Evolutionary conservation across 1,284 basidiomycete genomes (phyloP), one percentile per base, ranked within the genome.

Genomic region (Trichosporon asahii): DNA sequence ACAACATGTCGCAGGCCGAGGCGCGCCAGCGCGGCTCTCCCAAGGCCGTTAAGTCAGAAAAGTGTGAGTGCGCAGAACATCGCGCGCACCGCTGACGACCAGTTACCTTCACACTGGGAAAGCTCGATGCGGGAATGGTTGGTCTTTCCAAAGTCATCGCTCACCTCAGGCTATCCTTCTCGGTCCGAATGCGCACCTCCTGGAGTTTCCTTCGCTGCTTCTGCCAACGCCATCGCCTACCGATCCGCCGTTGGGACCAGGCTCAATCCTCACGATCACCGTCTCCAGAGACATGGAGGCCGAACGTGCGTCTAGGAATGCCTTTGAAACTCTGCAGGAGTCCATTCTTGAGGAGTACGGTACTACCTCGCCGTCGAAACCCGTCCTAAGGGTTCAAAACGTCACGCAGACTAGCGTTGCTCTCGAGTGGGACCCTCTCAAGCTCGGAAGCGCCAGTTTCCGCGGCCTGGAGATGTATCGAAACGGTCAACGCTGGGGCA

Each of bases 261-360:
- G 95, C 9, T 96, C 94, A n/a, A 97, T 98, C 75, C 92, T 98
- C 76, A 96, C 94, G 79, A 98, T 98, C 80, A 90, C 93, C 5
- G 93, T 97, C 15, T 88, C 92, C 74, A 89, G 94, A 73, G 96
- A 98, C 80, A 82, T 89, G 33, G 80, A 86, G 0, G 94, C 95
- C 73, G 95, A 98, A 82, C 88, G 90, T 76, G 88, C 89, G 74
- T 88, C 93, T 70, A 90, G 93, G 74, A 83, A 85, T 3, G 90
- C 91, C 25, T 97, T 98, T 80, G 91, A 89, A 90, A 83, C 87
- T 1, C 85, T 98, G 55, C 95, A 98, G 81, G 85, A 88, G 31
- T 86, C 89, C 18, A 95, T 98, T 68, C 78, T 94, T 29, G 84
- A 89, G 9, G 87, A 87, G 33, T 97, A 90, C 82, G 94, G 94